A percentile compares a stretch with the other conserved stretches of the same genome.
Conservation (phyloP, 1,284 basidiomycete genomes). For the Fomitopsis palustris region DNA sequence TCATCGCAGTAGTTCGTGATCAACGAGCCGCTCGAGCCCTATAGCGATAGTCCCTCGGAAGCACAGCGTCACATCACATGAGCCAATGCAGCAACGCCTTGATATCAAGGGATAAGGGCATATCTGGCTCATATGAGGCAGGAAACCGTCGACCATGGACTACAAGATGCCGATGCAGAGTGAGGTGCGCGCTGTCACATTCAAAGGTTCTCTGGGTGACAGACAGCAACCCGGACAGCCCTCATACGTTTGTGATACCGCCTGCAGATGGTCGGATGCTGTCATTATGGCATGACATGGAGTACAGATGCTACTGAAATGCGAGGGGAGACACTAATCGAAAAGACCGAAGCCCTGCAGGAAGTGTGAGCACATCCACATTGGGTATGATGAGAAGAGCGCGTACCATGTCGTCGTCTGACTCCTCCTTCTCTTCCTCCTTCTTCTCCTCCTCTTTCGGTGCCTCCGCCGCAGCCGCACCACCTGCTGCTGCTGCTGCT, state of each 20-base stretch:
- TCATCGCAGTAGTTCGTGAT: no score
- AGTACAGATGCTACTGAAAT: not conserved
- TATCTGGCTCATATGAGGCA: no score
- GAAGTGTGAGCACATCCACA: slow-evolving; percentile 2
- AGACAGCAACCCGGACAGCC: no score
- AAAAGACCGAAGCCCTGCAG: slow-evolving; percentile 77
- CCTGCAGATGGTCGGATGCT: slow-evolving; percentile 2
- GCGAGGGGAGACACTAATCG: slow-evolving; percentile 45
- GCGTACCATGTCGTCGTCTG: slow-evolving; percentile 91
- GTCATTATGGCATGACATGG: not conserved
- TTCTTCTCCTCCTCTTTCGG: slow-evolving; percentile 68
- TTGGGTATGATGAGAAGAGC: not conserved
- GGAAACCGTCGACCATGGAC: no score
- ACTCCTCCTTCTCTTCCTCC: slow-evolving; percentile 88
- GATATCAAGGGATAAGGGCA: no score
- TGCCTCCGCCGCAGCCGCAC: slow-evolving; percentile 56
- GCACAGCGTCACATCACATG: no score
- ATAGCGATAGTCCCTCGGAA: no score
- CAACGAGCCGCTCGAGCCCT: no score
- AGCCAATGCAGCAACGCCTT: no score
- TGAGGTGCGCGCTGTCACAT: no score
- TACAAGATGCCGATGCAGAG: no score
- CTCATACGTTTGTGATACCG: not conserved
- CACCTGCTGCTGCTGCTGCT: slow-evolving; percentile 52
- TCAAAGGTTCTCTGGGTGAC: no score